Base-by-base conservation (phyloP, 176 grass and related monocot genomes). In the Oryza officinalis region DNA sequence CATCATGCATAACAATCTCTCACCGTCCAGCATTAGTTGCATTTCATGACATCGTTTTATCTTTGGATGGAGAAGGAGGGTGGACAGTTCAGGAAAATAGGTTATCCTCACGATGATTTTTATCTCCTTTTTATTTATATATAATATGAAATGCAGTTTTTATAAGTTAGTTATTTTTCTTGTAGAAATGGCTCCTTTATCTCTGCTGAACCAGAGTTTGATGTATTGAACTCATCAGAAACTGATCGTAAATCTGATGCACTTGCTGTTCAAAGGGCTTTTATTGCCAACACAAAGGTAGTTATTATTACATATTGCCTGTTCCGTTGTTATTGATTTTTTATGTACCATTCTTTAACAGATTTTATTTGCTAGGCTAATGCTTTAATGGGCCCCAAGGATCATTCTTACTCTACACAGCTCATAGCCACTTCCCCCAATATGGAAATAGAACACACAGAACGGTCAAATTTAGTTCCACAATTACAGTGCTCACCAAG, bases 1-100 rank as follows among this genome's bases (percentile, higher is more conserved):
- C 96, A 33, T 95, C 93, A 68, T 98, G 96, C 84, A 95, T 98
- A 81, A 98, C 96, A 46, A 98, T 98, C 76, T 98, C 96, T 74
- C 96, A 98, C 69, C 91, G 93, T 8, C 96, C 96, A 74, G 96
- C 96, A 74, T 86, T 98, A 83, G 96, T 90, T 87, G 96, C 96
- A 74, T 98, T 98, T 94, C 96, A 98, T 85, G 96, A 98, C 73
- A 92, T 94, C 2, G 91, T 95, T 85, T 89, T 98, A 35, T 98
- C 96, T 45, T 94, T 98, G 87, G 91, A 98, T 78, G 96, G 96
- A 75, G 96, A 98, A 89, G 96, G 96, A 77, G 87, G 91, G 23
- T 98, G 93, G 91, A 67, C 84, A 73, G 89, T 98, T 78, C 88
- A 95, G 67, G 88, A 95, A 77, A 98, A 95, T 81, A 98, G 96